phyloP scores from a whole-genome alignment of 2,329 filamentous ascomycete species.

The Botryotinia narcissicola region DNA sequence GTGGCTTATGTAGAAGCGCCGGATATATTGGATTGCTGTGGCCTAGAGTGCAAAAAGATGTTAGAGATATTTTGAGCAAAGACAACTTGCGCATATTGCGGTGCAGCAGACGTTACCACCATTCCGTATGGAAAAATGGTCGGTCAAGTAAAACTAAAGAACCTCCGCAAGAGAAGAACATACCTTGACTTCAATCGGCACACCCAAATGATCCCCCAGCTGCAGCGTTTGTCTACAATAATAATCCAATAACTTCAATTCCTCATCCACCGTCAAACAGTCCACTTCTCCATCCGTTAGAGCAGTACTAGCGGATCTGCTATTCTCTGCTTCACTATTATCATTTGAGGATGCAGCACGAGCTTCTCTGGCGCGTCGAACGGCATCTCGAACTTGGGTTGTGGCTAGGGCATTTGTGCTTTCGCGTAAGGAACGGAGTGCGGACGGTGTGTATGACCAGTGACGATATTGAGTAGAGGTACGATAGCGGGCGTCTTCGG shows the following conservation, averaged over 20 bases:
- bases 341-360: slow-evolving; percentile 38
- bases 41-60: slow-evolving; percentile 27
- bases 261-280: slow-evolving; percentile 80
- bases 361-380: slow-evolving; percentile 48
- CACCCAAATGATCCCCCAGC: slow-evolving; percentile 57
- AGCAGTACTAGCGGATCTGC: slow-evolving; percentile 29
- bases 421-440: slow-evolving; percentile 67
- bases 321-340: slow-evolving; percentile 38
- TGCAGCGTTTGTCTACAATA: slow-evolving; percentile 64
- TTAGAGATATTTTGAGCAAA: not conserved
- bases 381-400: slow-evolving; percentile 60
- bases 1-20: slow-evolving; percentile 93
- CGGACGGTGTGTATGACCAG: slow-evolving; percentile 83
- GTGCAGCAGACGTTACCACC: no score
- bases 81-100: not conserved
- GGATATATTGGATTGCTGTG: slow-evolving; percentile 61
- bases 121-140: fast-evolving
- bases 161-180: slow-evolving; percentile 24
- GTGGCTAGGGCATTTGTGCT: slow-evolving; percentile 79
- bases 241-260: slow-evolving; percentile 75
- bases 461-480: slow-evolving; percentile 85
- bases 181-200: slow-evolving; percentile 60
- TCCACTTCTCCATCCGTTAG: slow-evolving; percentile 55
- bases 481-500: slow-evolving; percentile 86
- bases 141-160: not conserved